Percentiles rank a stretch among this genome's conserved stretches.
Conservation (phyloP, 2,329 filamentous ascomycete species). For the Pestalotiopsis sp. region DNA sequence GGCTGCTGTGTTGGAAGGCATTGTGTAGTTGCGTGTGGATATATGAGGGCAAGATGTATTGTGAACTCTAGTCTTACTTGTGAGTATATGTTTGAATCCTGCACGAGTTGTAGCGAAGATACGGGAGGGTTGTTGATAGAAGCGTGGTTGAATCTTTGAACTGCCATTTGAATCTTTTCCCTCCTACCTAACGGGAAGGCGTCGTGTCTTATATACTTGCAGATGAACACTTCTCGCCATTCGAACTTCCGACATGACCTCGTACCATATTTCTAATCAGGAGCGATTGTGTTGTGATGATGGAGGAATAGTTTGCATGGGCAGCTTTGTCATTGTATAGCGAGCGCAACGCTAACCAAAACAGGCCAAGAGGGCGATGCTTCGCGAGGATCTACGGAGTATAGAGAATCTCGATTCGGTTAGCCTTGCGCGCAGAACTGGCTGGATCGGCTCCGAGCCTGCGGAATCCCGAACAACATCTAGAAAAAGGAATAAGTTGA, state of each 20-base stretch:
- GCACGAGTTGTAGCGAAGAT: not conserved
- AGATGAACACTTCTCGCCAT: not conserved
- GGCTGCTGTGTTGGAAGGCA: constrained; percentile 10
- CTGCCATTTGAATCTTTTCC: not conserved
- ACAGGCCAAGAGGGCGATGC: not conserved
- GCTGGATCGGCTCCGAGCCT: not conserved
- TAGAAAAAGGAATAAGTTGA: not conserved
- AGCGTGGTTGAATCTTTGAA: not conserved
- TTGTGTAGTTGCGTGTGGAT: not conserved
- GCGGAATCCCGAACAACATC: not conserved
- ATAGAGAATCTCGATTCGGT: not conserved
- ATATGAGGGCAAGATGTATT: too few relatives aligned
- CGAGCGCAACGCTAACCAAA: constrained; percentile 7
- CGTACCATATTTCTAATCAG: not conserved
- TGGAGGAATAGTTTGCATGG: not conserved
- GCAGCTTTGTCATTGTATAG: not conserved
- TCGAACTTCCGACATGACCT: not conserved
- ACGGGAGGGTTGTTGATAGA: not conserved
- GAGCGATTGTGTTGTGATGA: not conserved
- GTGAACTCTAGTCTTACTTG: not conserved
- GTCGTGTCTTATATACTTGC: not conserved
- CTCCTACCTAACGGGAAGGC: not conserved
- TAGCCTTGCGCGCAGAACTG: not conserved
- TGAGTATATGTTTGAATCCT: not conserved
- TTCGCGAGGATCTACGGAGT: not conserved